Percentiles rank a stretch among this genome's conserved stretches.
Evolutionary conservation across 2,329 filamentous ascomycete species (phyloP).

Genomic region (Pleoardoris graminearum): DNA sequence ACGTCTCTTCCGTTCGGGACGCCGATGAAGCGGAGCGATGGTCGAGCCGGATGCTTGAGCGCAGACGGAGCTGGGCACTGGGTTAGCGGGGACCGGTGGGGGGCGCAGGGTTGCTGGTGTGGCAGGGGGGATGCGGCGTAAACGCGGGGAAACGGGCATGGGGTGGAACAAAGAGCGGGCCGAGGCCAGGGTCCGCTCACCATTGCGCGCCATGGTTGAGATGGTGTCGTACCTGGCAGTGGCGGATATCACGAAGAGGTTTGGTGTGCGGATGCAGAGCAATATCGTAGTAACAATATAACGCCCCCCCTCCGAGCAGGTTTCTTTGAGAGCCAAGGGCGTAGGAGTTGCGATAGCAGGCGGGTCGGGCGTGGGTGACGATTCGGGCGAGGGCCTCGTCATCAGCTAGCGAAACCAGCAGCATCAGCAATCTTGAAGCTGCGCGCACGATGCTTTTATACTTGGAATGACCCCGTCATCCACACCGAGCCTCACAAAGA

Average conservation of each 20-base stretch:
- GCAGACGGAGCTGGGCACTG: constrained; percentile 5
- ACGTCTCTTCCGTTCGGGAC: constrained; percentile 26
- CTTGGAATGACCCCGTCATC: not conserved
- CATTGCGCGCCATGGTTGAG: constrained; percentile 14
- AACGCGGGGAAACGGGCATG: constrained; percentile 9
- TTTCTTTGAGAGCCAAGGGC: not conserved
- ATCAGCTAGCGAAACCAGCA: constrained; percentile 3
- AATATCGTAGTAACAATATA: not conserved
- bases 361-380: constrained; percentile 10
- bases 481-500: constrained; percentile 4
- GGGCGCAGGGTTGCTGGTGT: not conserved
- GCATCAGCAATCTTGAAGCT: not conserved
- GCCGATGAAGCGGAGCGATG: constrained; percentile 23
- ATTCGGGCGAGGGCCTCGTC: constrained; percentile 9
- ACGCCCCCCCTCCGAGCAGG: not conserved
- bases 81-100: constrained; percentile 1
- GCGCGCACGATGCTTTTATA: constrained; percentile 12
- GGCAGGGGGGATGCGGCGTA: constrained; percentile 6
- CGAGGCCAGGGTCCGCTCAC: constrained; percentile 17
- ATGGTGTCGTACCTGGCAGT: not conserved
- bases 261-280: not conserved
- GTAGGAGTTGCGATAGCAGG: not conserved
- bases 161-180: constrained; percentile 1
- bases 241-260: not conserved
- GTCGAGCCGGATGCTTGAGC: constrained; percentile 15